These are phyloP conservation scores for Durusdinium trenchii DNA, from an alignment of 73 alveolate species.

Conservation along the genomic window DNA sequence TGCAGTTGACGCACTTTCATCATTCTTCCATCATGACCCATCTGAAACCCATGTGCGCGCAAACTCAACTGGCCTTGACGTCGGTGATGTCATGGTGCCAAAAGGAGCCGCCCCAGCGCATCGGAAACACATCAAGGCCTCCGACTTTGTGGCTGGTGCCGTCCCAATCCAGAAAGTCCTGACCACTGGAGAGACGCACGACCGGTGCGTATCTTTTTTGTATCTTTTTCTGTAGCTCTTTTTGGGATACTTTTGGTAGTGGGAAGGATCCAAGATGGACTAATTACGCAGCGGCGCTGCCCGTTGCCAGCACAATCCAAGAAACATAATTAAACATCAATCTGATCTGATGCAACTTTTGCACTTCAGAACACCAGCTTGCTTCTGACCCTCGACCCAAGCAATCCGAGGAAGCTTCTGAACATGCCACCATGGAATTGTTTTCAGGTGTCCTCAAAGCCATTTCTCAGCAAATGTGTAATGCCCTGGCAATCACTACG, in stretches of 20 bases:
- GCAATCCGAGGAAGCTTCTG: too few relatives aligned
- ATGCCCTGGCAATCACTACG: slow-evolving; percentile 55
- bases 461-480: slow-evolving; percentile 26
- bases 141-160: not conserved
- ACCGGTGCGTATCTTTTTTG: too few relatives aligned
- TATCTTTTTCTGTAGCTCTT: too few relatives aligned
- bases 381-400: too few relatives aligned
- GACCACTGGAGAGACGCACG: not conserved
- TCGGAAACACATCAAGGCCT: slow-evolving; percentile 7
- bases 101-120: slow-evolving; percentile 52
- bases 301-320: not conserved
- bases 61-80: not conserved
- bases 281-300: too few relatives aligned
- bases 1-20: not conserved
- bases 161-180: slow-evolving; percentile 57
- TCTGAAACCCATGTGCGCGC: not conserved
- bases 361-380: too few relatives aligned
- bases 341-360: not conserved
- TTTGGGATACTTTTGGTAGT: too few relatives aligned
- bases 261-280: too few relatives aligned
- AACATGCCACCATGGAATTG: not conserved
- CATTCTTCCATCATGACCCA: not conserved
- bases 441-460: not conserved
- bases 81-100: slow-evolving; percentile 46
- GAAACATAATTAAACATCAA: not conserved